A percentile compares a stretch with the other conserved stretches of the same genome.
Conservation (phyloP, 164 flowering plant species). For the Piper longum region DNA sequence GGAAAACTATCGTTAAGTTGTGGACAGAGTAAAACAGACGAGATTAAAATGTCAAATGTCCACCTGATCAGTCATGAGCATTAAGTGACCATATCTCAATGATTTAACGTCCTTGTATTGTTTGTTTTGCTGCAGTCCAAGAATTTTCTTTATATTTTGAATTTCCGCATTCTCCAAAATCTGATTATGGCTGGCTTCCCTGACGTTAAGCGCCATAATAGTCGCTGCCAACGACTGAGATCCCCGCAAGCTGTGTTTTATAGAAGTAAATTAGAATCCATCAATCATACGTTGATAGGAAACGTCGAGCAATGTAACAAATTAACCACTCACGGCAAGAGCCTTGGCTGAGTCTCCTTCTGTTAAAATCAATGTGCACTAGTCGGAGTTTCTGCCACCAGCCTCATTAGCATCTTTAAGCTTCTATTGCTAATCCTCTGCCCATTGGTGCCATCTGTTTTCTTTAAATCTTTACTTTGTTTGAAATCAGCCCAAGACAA, state of each 20-base stretch:
- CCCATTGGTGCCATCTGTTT: slow-evolving; percentile 75
- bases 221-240: slow-evolving; percentile 63
- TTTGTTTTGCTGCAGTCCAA: slow-evolving; percentile 74
- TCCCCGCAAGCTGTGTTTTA: slow-evolving; percentile 56
- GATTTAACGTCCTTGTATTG: slow-evolving; percentile 51
- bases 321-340: slow-evolving; percentile 60
- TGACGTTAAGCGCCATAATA: slow-evolving; percentile 78
- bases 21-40: neutral
- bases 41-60: neutral
- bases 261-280: no score
- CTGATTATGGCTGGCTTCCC: slow-evolving; percentile 82
- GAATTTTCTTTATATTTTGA: slow-evolving; percentile 62
- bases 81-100: slow-evolving; percentile 85
- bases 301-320: neutral
- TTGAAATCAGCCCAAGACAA: slow-evolving; percentile 81
- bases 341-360: slow-evolving; percentile 99
- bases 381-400: slow-evolving; percentile 57
- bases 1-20: neutral
- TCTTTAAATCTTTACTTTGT: slow-evolving; percentile 70
- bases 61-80: slow-evolving; percentile 99
- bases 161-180: slow-evolving; percentile 72
- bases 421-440: slow-evolving; percentile 43
- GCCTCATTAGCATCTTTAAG: slow-evolving; percentile 89
- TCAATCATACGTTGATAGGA: no score
- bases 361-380: slow-evolving; percentile 85